phyloP scores from a whole-genome alignment of 148 eudicot genomes.

The Rhododendron williamsianum region DNA sequence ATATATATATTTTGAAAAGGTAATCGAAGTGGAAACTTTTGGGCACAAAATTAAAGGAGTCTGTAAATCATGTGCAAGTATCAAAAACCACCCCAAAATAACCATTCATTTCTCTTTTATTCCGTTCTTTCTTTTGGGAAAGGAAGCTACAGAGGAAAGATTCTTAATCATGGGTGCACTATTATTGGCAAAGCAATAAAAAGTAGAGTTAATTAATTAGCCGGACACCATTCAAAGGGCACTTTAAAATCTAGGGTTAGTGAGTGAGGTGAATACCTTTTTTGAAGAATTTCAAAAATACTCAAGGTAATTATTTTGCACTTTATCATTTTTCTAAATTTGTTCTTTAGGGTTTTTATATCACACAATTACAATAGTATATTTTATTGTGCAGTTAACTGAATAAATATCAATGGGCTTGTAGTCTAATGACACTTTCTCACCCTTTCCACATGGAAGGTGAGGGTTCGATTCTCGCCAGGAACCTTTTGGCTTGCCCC shows the following conservation, averaged over 20 bases:
- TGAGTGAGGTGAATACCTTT: constrained; percentile 5
- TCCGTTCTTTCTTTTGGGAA: not conserved
- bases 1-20: not conserved
- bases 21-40: not conserved
- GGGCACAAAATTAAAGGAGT: constrained; percentile 2
- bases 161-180: constrained; percentile 16
- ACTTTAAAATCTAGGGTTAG: not conserved
- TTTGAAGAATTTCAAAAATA: not conserved
- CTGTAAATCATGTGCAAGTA: not conserved
- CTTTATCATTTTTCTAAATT: not conserved
- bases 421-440: no score
- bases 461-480: no score
- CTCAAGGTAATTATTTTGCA: not conserved
- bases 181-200: not conserved
- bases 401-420: no score
- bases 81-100: not conserved
- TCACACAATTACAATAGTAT: not conserved
- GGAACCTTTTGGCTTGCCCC: no score
- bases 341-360: not conserved
- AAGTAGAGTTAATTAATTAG: not conserved
- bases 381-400: not conserved
- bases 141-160: constrained; percentile 4
- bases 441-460: accelerated
- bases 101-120: constrained; percentile 1
- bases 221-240: not conserved